Evolutionary conservation across 257 asterid genomes (phyloP).

Genomic region (Lantana camara): DNA sequence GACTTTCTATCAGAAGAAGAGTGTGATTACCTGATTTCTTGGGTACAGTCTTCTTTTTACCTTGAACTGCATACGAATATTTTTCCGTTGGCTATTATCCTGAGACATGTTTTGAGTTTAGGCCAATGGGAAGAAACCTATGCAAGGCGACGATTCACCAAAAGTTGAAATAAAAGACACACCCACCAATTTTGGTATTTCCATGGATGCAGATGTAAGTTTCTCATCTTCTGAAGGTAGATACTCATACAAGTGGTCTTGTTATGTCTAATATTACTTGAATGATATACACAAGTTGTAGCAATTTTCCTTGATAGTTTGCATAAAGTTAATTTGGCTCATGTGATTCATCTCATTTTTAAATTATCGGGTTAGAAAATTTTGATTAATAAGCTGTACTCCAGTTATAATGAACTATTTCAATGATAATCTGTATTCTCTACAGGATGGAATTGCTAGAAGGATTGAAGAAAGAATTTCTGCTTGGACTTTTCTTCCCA

Average conservation of each 20-base stretch:
- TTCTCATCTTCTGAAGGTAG: slow-evolving; percentile 27
- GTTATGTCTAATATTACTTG: slow-evolving; percentile 5
- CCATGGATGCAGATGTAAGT: slow-evolving; percentile 46
- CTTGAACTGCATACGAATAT: slow-evolving; percentile 6
- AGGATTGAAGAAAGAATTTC: slow-evolving; percentile 77
- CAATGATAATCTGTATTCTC: slow-evolving; percentile 24
- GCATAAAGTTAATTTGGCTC: neutral
- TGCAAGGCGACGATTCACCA: slow-evolving; percentile 21
- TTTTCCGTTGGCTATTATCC: slow-evolving; percentile 17
- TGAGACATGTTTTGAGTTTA: slow-evolving; percentile 27
- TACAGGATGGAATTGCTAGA: slow-evolving; percentile 60
- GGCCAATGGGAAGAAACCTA: slow-evolving; percentile 39
- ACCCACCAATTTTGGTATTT: slow-evolving; percentile 31
- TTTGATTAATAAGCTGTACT: slow-evolving; percentile 3
- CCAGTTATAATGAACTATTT: neutral
- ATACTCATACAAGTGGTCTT: neutral
- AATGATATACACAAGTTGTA: neutral
- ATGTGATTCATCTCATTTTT: slow-evolving; percentile 5
- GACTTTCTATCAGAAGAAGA: slow-evolving; percentile 76
- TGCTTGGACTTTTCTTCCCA: slow-evolving; percentile 91
- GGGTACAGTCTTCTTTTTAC: slow-evolving; percentile 47
- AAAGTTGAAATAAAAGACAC: slow-evolving; percentile 27
- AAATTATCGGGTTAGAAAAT: slow-evolving; percentile 10
- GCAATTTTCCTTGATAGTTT: slow-evolving; percentile 14
- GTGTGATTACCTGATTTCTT: slow-evolving; percentile 65